Base-by-base conservation (phyloP, 257 asterid genomes). In the Verbena officinalis region DNA sequence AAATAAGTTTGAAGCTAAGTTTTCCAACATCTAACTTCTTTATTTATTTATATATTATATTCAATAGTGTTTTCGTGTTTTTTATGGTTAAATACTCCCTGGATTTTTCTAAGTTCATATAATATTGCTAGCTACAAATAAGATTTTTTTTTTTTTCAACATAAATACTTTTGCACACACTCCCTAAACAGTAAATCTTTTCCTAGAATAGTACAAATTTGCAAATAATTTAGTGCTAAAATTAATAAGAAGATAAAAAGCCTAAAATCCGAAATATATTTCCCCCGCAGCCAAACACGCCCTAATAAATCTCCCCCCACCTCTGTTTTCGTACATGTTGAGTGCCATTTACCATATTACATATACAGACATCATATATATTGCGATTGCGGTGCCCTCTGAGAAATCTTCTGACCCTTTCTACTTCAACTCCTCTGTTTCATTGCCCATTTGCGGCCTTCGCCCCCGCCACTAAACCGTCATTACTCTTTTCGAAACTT, bases 361-460 rank as follows among this genome's bases (percentile, higher is more conserved):
- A 48, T n/a, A 46, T 12, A 22, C 51, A 57, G 43, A 58, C 54
- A 31, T 52, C 62, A 56, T n/a, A 40, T 43, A 59, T 65, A 64
- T 17, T 36, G 11, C 7, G 40, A 39, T 59, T 62, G 59, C 71
- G 77, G 66, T 70, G 73, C 61, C 64, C 75, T 63, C 77, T 60
- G 24, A 22, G 2, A 31, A 38, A 2, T 2, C 5, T 27, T 15
- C 55, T 43, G 31, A 8, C 50, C 38, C 31, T 30, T 3, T 48
- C 19, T 13, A 19, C 72, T 63, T 52, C 79, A 34, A 54, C 64
- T 53, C 72, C 75, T 73, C 75, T 60, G 77, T 73, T 65, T 24
- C 74, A 69, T 77, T 65, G 63, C 76, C 63, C 50, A n/a, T 65
- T 48, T 55, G 15, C 74, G 31, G n/a, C 34, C 17, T 42, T 58